phyloP scores from a whole-genome alignment of 1,139 yeast species.

The Kodamaea ohmeri region DNA sequence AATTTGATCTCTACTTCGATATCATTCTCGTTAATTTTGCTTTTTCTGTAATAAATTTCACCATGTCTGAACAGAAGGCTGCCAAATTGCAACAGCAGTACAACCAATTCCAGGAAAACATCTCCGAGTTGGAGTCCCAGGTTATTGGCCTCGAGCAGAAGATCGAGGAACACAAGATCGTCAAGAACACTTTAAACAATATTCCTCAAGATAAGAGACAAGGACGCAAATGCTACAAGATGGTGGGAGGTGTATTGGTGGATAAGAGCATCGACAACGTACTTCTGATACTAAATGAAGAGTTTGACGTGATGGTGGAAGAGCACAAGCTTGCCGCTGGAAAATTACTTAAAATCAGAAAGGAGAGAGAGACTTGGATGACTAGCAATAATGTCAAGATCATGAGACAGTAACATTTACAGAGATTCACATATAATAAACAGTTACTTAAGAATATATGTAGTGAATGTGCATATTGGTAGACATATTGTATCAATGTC shows the following conservation, averaged over 20 bases:
- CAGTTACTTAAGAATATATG: background rate
- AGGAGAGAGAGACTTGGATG: conserved; percentile 68
- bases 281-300: conserved; percentile 60
- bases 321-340: conserved; percentile 45
- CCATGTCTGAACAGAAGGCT: conserved; percentile 35
- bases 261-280: conserved; percentile 81
- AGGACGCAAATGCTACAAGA: conserved; percentile 79
- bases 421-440: background rate
- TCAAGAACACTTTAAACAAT: conserved; percentile 47
- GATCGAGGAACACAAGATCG: conserved; percentile 42
- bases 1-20: no score
- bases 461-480: no score
- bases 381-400: conserved; percentile 64
- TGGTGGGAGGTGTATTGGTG: conserved; percentile 91
- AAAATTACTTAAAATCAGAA: conserved; percentile 45
- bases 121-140: conserved; percentile 57
- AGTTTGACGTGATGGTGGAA: conserved; percentile 35
- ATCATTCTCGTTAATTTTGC: no score
- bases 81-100: conserved; percentile 57
- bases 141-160: conserved; percentile 47
- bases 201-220: conserved; percentile 46
- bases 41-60: background rate
- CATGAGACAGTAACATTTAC: conserved; percentile 31
- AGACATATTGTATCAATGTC: no score
- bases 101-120: conserved; percentile 59